Evolutionary conservation across 306 rosid species (phyloP), one percentile per base, ranked within the genome.

Genomic region (Luffa aegyptiaca): DNA sequence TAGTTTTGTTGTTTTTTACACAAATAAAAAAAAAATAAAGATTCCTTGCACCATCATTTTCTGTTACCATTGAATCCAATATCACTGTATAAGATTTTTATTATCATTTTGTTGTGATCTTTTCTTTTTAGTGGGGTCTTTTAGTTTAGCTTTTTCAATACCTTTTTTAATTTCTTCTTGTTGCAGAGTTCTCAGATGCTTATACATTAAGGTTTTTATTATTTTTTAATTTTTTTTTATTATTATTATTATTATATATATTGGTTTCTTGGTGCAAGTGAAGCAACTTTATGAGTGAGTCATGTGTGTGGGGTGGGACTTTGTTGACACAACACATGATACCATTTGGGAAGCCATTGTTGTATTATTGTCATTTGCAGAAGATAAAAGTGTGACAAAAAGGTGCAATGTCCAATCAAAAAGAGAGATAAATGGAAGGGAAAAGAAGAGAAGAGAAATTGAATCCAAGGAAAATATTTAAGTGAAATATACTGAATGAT

Each of bases 191-290:
- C 44, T 63, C 21, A 81, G 11, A 75, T 83, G 68, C 89, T 88
- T 84, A 82, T 52, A 18, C 74, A 65, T 36, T 85, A 88, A 85
- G 91, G 55, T 62, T 74, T 3, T 77, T 70, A 58, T 26, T 26
- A 26, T 26, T 26, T 26, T 26, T 26, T 26, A 26, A 26, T 0
- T 26, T 26, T 26, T 26, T 26, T 26, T 26, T 26, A 26, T 26
- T 26, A 26, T 26, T 26, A 26, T 26, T 26, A 26, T 26, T 0
- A 26, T 26, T 26, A 26, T 26, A 26, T 26, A 26, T n/a, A 1
- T 9, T 36, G 72, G 42, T 0, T 66, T 20, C 16, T 10, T 64
- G 82, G 26, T 26, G 31, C 31, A 33, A 33, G 4, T 2, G 49
- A 5, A 17, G 10, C 33, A 17, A 74, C 73, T 84, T 81, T 36